Base-by-base conservation (phyloP, 2,329 filamentous ascomycete species). In the Orbilia oligospora region DNA sequence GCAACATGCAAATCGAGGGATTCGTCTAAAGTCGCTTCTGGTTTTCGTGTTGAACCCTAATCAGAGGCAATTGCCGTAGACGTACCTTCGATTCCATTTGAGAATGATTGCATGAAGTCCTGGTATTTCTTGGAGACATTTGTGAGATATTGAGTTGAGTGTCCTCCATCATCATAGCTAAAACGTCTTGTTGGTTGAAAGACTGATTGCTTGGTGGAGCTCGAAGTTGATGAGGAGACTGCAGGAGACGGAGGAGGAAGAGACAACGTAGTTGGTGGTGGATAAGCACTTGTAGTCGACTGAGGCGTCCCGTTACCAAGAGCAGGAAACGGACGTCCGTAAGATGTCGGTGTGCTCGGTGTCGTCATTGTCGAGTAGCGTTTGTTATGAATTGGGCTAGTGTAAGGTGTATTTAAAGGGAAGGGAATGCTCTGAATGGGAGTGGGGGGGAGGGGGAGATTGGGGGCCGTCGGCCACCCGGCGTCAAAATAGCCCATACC, bases 11-110 rank as follows among this genome's bases (percentile, higher is more conserved):
- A 51, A 72, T 78, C 64, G 75, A 71, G 46, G 75, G 75, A 73
- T 73, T 69, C 75, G 75, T 78, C 75, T 78, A 78, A 58, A 72
- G 68, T 78, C 75, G 75, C 75, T 78, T 78, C 75, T 78, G 75
- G 68, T 78, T 78, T 61, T 72, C 75, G 75, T 78, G 75, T 78
- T 78, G 75, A 78, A 78, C 68, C 68, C 56, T 78, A 61, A 78
- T 78, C 75, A 78, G 75, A 72, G 68, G 75, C 75, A 71, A 69
- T 72, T 69, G 73, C 73, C 68, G 48, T 72, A 78, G 75, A 71
- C 75, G 68, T 78, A 78, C 75, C 75, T 78, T 78, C 75, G 68
- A 78, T 58, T 66, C 75, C 55, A 36, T 61, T 61, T n/a, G 56
- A 61, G 36, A 61, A 61, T 20, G 56, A 61, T 44, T 78, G 75